These are phyloP conservation scores for Mayamaea pseudoterrestris DNA, from an alignment of 108 stramenopile species.

Conservation along the genomic window DNA sequence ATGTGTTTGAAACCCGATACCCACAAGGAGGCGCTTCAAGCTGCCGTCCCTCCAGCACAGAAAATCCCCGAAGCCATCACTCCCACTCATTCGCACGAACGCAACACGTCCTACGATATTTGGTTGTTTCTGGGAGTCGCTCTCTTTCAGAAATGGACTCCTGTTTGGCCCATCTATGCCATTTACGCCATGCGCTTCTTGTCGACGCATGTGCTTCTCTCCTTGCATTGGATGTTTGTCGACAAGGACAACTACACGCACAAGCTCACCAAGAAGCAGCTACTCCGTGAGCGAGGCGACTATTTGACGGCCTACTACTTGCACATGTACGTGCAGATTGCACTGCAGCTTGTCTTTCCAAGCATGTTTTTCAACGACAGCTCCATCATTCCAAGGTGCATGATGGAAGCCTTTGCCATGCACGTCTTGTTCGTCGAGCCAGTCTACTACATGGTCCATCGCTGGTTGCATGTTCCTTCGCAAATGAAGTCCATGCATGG, in stretches of 20 bases:
- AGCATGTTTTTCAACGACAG: constrained; percentile 43
- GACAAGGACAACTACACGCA: constrained; percentile 63
- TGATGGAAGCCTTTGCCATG: constrained; percentile 19
- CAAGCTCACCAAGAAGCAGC: constrained; percentile 48
- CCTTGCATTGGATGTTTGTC: constrained; percentile 44
- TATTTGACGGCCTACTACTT: constrained; percentile 41
- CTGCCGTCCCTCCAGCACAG: too few species aligned
- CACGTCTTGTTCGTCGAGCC: constrained; percentile 51
- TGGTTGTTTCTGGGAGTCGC: constrained; percentile 38
- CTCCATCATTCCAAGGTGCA: constrained; percentile 24
- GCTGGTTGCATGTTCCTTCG: constrained; percentile 55
- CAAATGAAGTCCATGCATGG: constrained; percentile 65
- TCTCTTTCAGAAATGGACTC: constrained; percentile 29
- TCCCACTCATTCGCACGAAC: constrained; percentile 45
- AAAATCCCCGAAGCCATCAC: constrained; percentile 8
- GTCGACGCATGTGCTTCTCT: constrained; percentile 32
- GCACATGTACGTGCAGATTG: constrained; percentile 56
- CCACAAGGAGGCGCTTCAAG: too few species aligned
- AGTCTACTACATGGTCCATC: constrained; percentile 49
- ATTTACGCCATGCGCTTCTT: constrained; percentile 45
- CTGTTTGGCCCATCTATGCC: constrained; percentile 38
- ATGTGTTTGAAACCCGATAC: too few species aligned
- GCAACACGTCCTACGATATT: constrained; percentile 42
- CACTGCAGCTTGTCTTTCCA: constrained; percentile 47
- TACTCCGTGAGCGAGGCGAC: constrained; percentile 40